phyloP scores from a whole-genome alignment of 352 stramenopile species.

The Pythium volutum region DNA sequence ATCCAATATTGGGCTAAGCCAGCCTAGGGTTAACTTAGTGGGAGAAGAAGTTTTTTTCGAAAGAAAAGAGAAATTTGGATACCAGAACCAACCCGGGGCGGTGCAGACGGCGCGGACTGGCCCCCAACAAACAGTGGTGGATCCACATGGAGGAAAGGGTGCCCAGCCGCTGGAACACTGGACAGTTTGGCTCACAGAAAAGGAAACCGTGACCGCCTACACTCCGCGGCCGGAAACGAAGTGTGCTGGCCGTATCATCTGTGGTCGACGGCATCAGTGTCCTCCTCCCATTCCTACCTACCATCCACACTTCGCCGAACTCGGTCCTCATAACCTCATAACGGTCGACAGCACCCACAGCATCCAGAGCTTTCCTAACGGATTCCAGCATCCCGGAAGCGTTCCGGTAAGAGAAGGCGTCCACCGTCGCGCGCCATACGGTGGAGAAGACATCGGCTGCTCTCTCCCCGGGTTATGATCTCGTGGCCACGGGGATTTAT shows the following conservation, averaged over 20 bases:
- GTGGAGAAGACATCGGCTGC: background rate
- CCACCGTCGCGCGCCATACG: background rate
- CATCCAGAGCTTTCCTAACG: background rate
- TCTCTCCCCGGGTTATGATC: background rate
- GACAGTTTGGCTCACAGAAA: background rate
- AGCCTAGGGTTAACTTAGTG: slow-evolving; percentile 8
- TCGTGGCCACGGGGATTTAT: background rate
- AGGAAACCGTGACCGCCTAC: background rate
- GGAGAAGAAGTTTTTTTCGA: slow-evolving; percentile 9
- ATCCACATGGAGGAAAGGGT: slow-evolving; percentile 11
- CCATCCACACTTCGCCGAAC: background rate
- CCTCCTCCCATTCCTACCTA: background rate
- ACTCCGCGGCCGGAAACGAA: background rate
- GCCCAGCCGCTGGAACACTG: slow-evolving; percentile 3
- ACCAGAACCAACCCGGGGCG: background rate
- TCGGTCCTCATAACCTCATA: background rate
- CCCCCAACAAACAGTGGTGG: background rate
- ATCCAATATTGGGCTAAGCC: background rate
- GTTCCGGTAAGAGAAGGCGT: no score
- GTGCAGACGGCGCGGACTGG: background rate
- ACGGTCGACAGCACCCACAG: background rate
- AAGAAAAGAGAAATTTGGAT: slow-evolving; percentile 11
- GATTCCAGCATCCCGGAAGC: background rate
- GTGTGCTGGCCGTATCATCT: slow-evolving; percentile 9
- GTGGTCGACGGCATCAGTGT: background rate